Evolutionary conservation across 2,329 filamentous ascomycete species (phyloP), one percentile per base, ranked within the genome.

Genomic region (Didymella sp.): DNA sequence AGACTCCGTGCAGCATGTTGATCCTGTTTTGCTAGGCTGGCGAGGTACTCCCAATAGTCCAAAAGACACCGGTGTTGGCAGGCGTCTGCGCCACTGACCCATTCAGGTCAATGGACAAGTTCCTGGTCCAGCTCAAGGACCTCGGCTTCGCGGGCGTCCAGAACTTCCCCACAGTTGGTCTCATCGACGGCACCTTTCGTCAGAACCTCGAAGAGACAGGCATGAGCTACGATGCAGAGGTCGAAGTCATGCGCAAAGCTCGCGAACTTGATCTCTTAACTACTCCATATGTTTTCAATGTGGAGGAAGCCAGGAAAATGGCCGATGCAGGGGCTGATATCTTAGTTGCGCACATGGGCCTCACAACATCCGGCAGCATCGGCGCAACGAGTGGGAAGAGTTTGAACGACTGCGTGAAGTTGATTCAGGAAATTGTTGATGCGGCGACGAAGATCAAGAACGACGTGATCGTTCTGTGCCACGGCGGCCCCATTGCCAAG

Each of bases 41-140:
- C 12, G 88, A 90, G 73, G 84, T 90, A 2, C 79, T 91, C 1
- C 87, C 87, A 0, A 77, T 90, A 2, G 85, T 90, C 19, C 76
- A 82, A 43, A 77, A 82, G 24, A 87, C 86, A 0, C 87, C 87
- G 1, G 87, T 91, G 4, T 79, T 91, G 0, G 88, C 89, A 1
- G 88, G 89, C 1, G 86, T 91, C 19, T 91, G 88, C 68, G 88
- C 83, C 12, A 89, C 87, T 0, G 88, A 91, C 59, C 89, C 88
- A 0, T 89, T 90, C 74, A 81, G 85, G 27, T 79, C 82, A 54
- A 89, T 90, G 71, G 75, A 81, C 2, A 68, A 73, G 5, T 90
- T 91, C 66, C 78, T 90, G 15, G 69, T 72, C 17, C 81, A 89
- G 68, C 77, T 91, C 31, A 82, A 83, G 51, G 80, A 81, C 1